Conservation (phyloP, 129 eudicot genomes). For the Flaveria ramosissima region DNA sequence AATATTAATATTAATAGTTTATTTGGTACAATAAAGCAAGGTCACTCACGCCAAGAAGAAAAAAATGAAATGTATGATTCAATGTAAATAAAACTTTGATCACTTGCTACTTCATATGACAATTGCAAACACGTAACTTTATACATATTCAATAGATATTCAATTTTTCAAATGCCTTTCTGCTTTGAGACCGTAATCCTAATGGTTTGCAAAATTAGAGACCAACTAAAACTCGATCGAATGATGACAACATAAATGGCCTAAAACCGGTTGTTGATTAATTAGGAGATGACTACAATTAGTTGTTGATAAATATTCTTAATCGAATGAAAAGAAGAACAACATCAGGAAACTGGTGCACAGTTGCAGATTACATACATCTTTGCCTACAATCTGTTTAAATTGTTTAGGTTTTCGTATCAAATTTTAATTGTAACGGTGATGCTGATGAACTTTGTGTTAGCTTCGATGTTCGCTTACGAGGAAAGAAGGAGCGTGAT, state of each 20-base stretch:
- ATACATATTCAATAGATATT: background rate
- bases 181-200: no score
- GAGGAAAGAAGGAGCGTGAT: constrained; percentile 57
- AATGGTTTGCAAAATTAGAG: no score
- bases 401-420: background rate
- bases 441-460: constrained; percentile 46
- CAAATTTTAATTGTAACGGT: constrained; percentile 37
- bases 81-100: background rate
- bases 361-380: background rate
- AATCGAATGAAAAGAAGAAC: constrained; percentile 12
- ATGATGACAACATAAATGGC: no score
- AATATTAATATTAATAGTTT: background rate
- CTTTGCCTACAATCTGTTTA: background rate
- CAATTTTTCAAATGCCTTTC: constrained; percentile 3
- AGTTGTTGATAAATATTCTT: no score
- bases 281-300: no score
- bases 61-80: background rate
- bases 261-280: no score
- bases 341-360: background rate
- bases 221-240: no score
- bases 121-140: constrained; percentile 14
- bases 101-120: background rate
- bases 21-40: constrained; percentile 6
- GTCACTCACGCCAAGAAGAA: constrained; percentile 17
- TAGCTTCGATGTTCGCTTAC: constrained; percentile 60